Base-by-base conservation (phyloP, 2,329 filamentous ascomycete species). In the Gnomoniopsis smithogilvyi region DNA sequence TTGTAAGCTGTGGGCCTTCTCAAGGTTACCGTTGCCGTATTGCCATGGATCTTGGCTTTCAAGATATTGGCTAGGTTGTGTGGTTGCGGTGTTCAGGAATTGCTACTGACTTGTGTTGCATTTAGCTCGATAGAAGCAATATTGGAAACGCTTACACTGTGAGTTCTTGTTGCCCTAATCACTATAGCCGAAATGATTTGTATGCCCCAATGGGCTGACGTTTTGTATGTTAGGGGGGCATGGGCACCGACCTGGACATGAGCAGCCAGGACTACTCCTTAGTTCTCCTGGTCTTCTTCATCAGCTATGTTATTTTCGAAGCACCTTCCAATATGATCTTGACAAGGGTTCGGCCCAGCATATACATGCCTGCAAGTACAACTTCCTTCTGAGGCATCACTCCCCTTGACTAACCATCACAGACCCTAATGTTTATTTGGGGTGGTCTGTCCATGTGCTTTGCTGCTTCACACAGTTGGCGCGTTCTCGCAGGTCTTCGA, bases 281-380 rank as follows among this genome's bases (percentile, higher is more conserved):
- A 55, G 72, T 72, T 6, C 70, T 77, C 3, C 73, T 73, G 43
- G 67, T 73, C 15, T 69, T 63, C 64, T 77, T 74, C 62, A 64
- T 78, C 46, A 72, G 75, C 0, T 78, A 78, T 64, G 74, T 78
- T 56, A 62, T 78, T 11, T 71, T 78, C 22, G 76, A 79, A 65
- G 67, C 78, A 2, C 76, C 77, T 2, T 76, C 74, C 63, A 79
- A 78, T 62, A 75, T 80, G 66, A 54, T 79, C 46, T 72, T 81
- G 60, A 74, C 72, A 41, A 72, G 73, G 56, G 59, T 79, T 36
- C 71, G 73, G 3, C 78, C 78, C 0, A 70, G 72, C 11, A 51
- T 72, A 33, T 74, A 69, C 66, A 65, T 78, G 21, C 69, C 71
- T 2, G 47, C 54, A 3, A 69, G 48, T 57, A 14, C 15, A 12